Base-by-base conservation (phyloP, 345 rosid species). In the Bruguiera parviflora region DNA sequence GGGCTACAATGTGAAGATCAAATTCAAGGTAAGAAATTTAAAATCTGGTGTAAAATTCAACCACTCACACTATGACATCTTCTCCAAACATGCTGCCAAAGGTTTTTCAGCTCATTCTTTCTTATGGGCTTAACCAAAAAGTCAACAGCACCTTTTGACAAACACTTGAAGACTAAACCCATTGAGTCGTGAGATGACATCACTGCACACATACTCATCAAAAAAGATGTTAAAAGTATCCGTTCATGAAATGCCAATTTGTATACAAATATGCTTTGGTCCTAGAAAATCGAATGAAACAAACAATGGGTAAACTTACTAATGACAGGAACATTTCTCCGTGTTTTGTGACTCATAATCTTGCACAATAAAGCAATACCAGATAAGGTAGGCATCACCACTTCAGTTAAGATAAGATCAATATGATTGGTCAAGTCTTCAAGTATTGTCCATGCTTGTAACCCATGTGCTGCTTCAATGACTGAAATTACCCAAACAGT, bases 381-480 rank as follows among this genome's bases (percentile, higher is more conserved):
- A n/a, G 92, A 83, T 53, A 81, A 46, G 57, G 74, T 68, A 67
- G 97, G 97, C 90, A 92, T 85, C 71, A 69, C 83, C 53, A 89
- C 93, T 85, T 92, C 96, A 15, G 96, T 74, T 68, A 92, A 83
- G 71, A 92, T 80, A 58, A 92, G 78, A 71, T 92, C 96, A 20
- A 88, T 72, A 61, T 85, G 89, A 77, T 86, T 82, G 49, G 67
- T 77, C 52, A 75, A 73, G 39, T 89, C 89, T 83, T 84, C 89
- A 27, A 92, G 84, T 27, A 84, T 63, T 64, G 63, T 80, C 97
- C 96, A 92, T 4, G 96, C 97, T 81, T 79, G 86, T 69, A 87
- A 58, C 59, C 83, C 93, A 78, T 83, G 81, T 43, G 90, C 73
- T 76, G 75, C 87, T 66, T 89, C 85, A 71, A 39, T 71, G 70